Base-by-base conservation (phyloP, 108 stramenopile species). In the Cyclotella cryptica region DNA sequence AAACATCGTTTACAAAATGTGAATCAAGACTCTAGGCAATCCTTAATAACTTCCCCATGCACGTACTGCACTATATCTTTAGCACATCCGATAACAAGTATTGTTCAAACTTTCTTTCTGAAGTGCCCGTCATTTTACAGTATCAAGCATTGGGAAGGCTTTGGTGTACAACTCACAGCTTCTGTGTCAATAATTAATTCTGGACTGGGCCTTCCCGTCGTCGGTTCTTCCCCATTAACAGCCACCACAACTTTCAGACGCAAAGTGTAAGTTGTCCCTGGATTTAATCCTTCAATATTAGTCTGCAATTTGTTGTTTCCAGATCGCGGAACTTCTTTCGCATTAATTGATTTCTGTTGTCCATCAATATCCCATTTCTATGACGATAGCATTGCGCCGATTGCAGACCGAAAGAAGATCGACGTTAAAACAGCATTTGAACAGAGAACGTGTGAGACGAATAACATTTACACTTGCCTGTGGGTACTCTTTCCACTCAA, bases 111-210 rank as follows among this genome's bases (percentile, higher is more conserved):
- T 57, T 24, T n/a, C 55, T 54, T 54, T 19, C 14, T 54, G 13
- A 45, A 45, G 9, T 12, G 13, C 9, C 13, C 13, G 44, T 45
- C n/a, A 27, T 0, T 57, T 71, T 68, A 83, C 72, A 79, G 64
- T 74, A 83, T 78, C 44, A 72, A 46, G 41, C 81, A 83, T 41
- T 74, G 72, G 4, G 71, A 73, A 73, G 77, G 71, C 65, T 83
- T 83, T 4, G 81, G 81, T 12, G 81, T 83, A 60, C 81, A 83
- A 43, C 77, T 74, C 24, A 83, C 78, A 8, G 81, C 81, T 66
- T 83, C 81, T n/a, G 81, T 83, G 60, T 83, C 81, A 60, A 83
- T 83, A 42, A 83, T 83, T 45, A 83, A 79, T 63, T 83, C 81
- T 18, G 81, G 81, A 62, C 81, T 79, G 3, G 81, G 72, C 47